Evolutionary conservation across 2,329 filamentous ascomycete species (phyloP).

Genomic region (Microcyclosporella mali): DNA sequence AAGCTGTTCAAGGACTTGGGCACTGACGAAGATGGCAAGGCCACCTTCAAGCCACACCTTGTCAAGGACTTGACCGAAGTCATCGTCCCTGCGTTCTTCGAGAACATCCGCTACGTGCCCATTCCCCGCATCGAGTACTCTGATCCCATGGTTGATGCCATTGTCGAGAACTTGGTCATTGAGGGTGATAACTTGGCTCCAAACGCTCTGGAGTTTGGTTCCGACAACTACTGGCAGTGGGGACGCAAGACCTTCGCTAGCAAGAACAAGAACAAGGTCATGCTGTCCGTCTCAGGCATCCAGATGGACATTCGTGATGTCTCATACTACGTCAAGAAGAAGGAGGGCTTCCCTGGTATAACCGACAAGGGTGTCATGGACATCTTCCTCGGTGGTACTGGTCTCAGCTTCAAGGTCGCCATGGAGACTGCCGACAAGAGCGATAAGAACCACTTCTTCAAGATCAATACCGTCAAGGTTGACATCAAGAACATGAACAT

Average conservation of each 20-base stretch:
- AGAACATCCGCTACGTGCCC: conserved; percentile 82
- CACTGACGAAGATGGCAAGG: conserved; percentile 75
- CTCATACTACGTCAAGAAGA: conserved; percentile 90
- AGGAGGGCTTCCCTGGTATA: conserved; percentile 83
- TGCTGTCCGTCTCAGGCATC: conserved; percentile 79
- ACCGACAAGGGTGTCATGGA: conserved; percentile 85
- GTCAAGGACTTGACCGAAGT: conserved; percentile 82
- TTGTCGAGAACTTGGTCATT: conserved; percentile 90
- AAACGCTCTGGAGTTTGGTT: conserved; percentile 82
- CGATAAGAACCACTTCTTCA: conserved; percentile 82
- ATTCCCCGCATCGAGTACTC: conserved; percentile 91
- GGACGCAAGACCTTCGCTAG: conserved; percentile 80
- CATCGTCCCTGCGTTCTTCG: conserved; percentile 75
- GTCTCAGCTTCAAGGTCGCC: conserved; percentile 87
- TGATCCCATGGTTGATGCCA: conserved; percentile 74
- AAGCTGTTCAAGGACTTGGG: conserved; percentile 90
- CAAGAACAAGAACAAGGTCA: conserved; percentile 76
- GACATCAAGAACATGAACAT: conserved; percentile 46
- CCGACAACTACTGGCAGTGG: conserved; percentile 89
- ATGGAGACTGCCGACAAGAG: conserved; percentile 71
- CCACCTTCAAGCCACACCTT: conserved; percentile 86
- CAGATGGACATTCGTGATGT: conserved; percentile 88
- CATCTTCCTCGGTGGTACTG: conserved; percentile 77
- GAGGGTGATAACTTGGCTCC: conserved; percentile 97
- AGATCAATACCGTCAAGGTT: conserved; percentile 66